Evolutionary conservation across 768 basidiomycete species (phyloP).

Genomic region (Coprinopsis strossmayeri): DNA sequence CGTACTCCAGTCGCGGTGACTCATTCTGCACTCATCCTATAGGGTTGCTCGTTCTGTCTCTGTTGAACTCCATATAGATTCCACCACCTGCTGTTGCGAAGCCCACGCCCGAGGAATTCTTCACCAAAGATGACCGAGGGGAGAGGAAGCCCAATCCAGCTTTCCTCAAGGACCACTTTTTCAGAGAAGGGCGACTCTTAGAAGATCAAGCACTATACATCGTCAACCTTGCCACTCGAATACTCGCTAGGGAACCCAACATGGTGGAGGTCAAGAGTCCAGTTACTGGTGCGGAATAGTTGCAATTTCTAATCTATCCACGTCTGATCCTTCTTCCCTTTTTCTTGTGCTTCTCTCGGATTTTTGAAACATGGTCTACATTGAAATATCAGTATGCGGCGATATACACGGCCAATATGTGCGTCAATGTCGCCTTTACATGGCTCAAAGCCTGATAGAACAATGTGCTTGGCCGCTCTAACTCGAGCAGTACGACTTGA

Average conservation of each 20-base stretch:
- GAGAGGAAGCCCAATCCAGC: slow-evolving; percentile 63
- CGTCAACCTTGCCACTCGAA: slow-evolving; percentile 55
- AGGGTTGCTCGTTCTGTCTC: not conserved
- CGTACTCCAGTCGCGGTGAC: not conserved
- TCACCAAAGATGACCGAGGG: slow-evolving; percentile 41
- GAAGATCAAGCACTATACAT: slow-evolving; percentile 86
- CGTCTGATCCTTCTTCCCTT: not conserved
- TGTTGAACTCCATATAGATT: slow-evolving; percentile 39
- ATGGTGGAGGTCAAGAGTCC: slow-evolving; percentile 83
- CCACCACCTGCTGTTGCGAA: slow-evolving; percentile 55
- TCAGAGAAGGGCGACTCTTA: slow-evolving; percentile 75
- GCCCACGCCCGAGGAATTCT: slow-evolving; percentile 75
- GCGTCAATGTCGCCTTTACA: slow-evolving; percentile 16
- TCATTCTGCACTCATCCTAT: not conserved
- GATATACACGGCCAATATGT: slow-evolving; percentile 99
- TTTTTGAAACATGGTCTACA: not conserved
- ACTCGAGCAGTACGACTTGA: slow-evolving; percentile 77
- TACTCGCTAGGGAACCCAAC: slow-evolving; percentile 76
- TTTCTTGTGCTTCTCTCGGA: slow-evolving; percentile 1
- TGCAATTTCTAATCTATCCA: no score
- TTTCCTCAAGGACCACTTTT: slow-evolving; percentile 86
- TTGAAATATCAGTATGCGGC: slow-evolving; percentile 64
- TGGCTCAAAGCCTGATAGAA: not conserved
- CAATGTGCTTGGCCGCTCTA: not conserved
- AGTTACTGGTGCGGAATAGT: slow-evolving; percentile 66